A percentile compares a stretch with the other conserved stretches of the same genome.
phyloP scores from a whole-genome alignment of 208 protist genomes.

The Plasmodiophora brassicae region DNA sequence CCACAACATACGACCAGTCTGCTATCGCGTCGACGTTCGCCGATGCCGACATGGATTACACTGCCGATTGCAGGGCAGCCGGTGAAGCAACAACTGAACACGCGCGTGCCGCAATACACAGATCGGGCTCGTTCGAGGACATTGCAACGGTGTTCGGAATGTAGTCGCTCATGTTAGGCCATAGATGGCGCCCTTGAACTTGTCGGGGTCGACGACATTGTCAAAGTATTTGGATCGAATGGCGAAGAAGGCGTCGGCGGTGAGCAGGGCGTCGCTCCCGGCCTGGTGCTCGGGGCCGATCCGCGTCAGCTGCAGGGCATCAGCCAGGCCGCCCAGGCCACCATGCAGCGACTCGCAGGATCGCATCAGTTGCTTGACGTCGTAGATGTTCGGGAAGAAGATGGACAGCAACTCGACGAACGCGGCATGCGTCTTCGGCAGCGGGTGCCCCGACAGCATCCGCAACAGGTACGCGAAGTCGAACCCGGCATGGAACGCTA shows the following conservation, averaged over 20 bases:
- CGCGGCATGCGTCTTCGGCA: background rate
- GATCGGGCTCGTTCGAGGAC: too few species aligned
- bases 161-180: too few species aligned
- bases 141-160: too few species aligned
- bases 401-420: background rate
- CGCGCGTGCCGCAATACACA: too few species aligned
- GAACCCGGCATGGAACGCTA: slow-evolving; percentile 95
- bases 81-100: too few species aligned
- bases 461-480: slow-evolving; percentile 95
- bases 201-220: background rate
- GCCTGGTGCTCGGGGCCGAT: slow-evolving; percentile 74
- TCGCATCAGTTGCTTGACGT: background rate
- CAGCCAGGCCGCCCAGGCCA: slow-evolving; percentile 87
- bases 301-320: slow-evolving; percentile 72
- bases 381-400: slow-evolving; percentile 20
- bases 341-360: slow-evolving; percentile 20
- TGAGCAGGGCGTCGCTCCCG: slow-evolving; percentile 83
- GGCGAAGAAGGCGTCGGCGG: slow-evolving; percentile 35
- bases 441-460: slow-evolving; percentile 72
- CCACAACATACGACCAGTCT: too few species aligned
- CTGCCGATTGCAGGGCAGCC: too few species aligned
- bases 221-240: slow-evolving; percentile 36
- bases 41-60: too few species aligned
- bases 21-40: too few species aligned
- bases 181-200: background rate